Conservation (phyloP, 768 basidiomycete genomes). For the Artomyces pyxidatus region DNA sequence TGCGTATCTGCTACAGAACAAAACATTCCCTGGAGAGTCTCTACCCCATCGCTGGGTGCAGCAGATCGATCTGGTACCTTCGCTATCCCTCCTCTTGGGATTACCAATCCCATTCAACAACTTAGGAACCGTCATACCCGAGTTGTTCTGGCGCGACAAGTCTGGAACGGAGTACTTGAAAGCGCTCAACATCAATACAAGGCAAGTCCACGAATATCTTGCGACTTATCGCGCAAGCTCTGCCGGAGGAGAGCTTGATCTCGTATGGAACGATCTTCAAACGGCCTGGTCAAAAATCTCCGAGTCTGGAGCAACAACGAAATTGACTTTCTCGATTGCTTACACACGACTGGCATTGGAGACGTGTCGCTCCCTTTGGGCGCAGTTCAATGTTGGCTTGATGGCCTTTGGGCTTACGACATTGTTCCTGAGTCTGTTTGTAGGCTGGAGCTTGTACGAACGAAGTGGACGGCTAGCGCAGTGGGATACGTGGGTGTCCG, state of each 20-base stretch:
- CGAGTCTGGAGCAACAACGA: slow-evolving; percentile 1
- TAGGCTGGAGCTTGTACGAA: slow-evolving; percentile 47
- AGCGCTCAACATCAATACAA: slow-evolving; percentile 63
- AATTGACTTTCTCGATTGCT: slow-evolving; percentile 23
- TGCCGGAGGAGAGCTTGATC: slow-evolving; percentile 68
- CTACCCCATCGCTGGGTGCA: slow-evolving; percentile 59
- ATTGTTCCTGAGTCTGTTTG: slow-evolving; percentile 46
- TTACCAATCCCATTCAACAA: slow-evolving; percentile 95
- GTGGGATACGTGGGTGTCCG: slow-evolving; percentile 39
- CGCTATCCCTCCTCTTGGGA: slow-evolving; percentile 82
- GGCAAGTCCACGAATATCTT: slow-evolving; percentile 72
- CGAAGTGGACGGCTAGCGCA: slow-evolving; percentile 32
- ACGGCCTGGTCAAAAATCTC: slow-evolving; percentile 8
- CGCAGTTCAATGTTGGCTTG: slow-evolving; percentile 77
- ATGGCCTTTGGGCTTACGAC: slow-evolving; percentile 69
- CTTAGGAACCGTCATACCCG: slow-evolving; percentile 85
- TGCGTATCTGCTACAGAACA: slow-evolving; percentile 42
- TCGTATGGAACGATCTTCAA: slow-evolving; percentile 47
- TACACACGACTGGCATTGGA: slow-evolving; percentile 58
- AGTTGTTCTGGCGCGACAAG: slow-evolving; percentile 64
- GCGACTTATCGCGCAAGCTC: slow-evolving; percentile 63
- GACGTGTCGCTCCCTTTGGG: slow-evolving; percentile 84
- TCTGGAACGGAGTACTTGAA: slow-evolving; percentile 34
- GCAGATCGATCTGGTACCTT: slow-evolving; percentile 91
- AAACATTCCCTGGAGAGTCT: slow-evolving; percentile 50